Conservation (phyloP, 345 rosid species). For the Salix exigua region DNA sequence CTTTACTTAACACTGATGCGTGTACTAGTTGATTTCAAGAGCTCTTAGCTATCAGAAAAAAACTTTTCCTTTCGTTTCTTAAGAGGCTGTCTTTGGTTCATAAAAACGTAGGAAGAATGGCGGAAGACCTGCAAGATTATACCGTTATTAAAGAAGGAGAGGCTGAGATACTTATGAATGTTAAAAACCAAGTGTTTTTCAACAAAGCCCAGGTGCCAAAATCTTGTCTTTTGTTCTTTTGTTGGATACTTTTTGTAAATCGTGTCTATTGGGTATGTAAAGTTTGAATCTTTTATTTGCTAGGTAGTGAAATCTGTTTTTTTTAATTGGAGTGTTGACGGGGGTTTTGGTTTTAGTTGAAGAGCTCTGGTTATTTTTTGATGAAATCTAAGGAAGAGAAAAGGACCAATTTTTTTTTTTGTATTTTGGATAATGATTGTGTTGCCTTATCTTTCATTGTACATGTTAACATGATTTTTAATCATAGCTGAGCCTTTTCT, state of each 20-base stretch:
- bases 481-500: too few species aligned
- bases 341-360: neutral
- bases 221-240: conserved; percentile 2
- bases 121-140: conserved; percentile 55
- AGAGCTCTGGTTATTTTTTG: neutral
- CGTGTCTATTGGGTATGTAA: neutral
- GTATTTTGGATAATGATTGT: too few species aligned
- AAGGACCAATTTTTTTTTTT: too few species aligned
- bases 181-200: conserved; percentile 86
- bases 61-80: neutral
- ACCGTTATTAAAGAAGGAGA: conserved; percentile 89
- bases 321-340: neutral
- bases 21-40: conserved; percentile 7
- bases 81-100: neutral
- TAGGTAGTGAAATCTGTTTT: too few species aligned
- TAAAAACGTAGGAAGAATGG: neutral
- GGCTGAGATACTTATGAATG: conserved; percentile 94
- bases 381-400: neutral
- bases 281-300: neutral
- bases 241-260: neutral
- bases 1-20: neutral
- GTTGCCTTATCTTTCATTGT: too few species aligned
- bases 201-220: conserved; percentile 79
- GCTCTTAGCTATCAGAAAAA: conserved; percentile 1
- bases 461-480: too few species aligned